phyloP scores from a whole-genome alignment of 345 rosid genomes.

The Clausena lansium region DNA sequence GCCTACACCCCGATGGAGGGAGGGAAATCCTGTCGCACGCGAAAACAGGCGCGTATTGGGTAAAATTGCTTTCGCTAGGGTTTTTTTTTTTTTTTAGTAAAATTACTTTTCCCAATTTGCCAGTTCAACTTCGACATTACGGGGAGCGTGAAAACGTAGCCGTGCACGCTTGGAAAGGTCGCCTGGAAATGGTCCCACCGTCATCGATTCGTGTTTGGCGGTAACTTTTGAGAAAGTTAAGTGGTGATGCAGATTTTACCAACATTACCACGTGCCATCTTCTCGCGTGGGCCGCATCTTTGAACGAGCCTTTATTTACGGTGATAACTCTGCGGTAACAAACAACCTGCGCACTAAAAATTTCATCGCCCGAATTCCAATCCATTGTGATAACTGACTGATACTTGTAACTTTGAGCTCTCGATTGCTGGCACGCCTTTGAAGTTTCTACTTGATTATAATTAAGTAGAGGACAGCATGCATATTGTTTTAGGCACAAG shows the following conservation, averaged over 20 bases:
- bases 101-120: too few relatives aligned
- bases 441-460: background rate
- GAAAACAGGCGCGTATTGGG: constrained; percentile 5
- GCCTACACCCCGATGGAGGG: background rate
- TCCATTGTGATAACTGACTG: too few relatives aligned
- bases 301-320: background rate
- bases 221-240: constrained; percentile 27
- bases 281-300: constrained; percentile 15
- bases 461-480: background rate
- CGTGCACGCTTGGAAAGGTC: background rate
- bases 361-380: too few relatives aligned
- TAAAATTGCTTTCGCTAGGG: background rate
- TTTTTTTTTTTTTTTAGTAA: too few relatives aligned
- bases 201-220: constrained; percentile 24
- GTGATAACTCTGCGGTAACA: background rate
- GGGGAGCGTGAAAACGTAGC: background rate
- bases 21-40: background rate
- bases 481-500: background rate
- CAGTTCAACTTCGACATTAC: background rate
- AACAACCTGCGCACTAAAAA: background rate
- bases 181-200: constrained; percentile 14
- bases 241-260: background rate
- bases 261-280: constrained; percentile 35
- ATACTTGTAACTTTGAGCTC: background rate
- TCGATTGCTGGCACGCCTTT: background rate